These are phyloP conservation scores for Microascus cirrosus DNA, from an alignment of 2,329 filamentous ascomycete species.

Conservation along the genomic window DNA sequence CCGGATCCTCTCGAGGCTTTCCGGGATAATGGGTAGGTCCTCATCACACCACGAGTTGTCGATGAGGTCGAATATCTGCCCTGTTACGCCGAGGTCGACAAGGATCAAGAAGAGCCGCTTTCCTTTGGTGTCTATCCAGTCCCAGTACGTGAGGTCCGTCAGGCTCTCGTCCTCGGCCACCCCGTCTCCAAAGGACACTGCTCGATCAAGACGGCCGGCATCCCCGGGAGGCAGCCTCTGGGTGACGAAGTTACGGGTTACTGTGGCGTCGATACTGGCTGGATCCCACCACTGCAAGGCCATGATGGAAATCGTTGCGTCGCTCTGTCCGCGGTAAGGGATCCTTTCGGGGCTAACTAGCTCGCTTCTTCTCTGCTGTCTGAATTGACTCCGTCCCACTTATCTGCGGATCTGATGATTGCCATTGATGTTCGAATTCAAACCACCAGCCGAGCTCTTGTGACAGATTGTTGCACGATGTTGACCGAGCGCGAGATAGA, in stretches of 20 bases:
- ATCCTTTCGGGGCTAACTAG: no score
- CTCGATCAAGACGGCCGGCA: slow-evolving; percentile 48
- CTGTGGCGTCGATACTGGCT: slow-evolving; percentile 55
- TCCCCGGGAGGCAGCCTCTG: slow-evolving; percentile 54
- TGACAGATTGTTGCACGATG: neutral
- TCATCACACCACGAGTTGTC: slow-evolving; percentile 70
- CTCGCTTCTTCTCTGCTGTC: no score
- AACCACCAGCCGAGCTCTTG: no score
- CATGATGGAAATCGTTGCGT: slow-evolving; percentile 5
- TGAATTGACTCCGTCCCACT: neutral
- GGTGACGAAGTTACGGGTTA: slow-evolving; percentile 56
- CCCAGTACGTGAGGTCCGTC: slow-evolving; percentile 66
- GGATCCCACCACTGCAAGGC: slow-evolving; percentile 58
- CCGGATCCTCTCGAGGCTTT: slow-evolving; percentile 52
- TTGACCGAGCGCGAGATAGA: neutral
- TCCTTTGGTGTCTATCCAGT: slow-evolving; percentile 62
- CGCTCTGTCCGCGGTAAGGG: neutral
- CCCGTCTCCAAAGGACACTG: slow-evolving; percentile 41
- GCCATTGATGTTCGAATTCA: no score
- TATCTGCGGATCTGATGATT: no score
- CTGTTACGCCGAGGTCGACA: slow-evolving; percentile 56
- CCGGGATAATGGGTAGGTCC: slow-evolving; percentile 57
- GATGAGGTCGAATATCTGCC: slow-evolving; percentile 64
- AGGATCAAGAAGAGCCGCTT: slow-evolving; percentile 62
- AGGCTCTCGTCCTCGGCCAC: slow-evolving; percentile 37